Evolutionary conservation across 495 filamentous ascomycete species (phyloP), one percentile per base, ranked within the genome.

Genomic region (Penicillium desertorum): DNA sequence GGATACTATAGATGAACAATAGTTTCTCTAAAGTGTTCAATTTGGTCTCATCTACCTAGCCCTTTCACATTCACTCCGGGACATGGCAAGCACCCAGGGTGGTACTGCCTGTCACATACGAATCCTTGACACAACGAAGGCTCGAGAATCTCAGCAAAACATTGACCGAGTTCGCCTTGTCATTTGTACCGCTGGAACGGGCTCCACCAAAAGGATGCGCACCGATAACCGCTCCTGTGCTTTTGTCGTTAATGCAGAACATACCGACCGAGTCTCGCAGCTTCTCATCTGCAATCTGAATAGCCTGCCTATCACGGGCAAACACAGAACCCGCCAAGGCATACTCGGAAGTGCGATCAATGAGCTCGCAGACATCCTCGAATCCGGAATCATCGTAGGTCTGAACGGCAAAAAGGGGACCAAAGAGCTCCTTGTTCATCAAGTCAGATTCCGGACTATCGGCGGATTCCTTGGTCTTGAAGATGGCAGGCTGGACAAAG

Each of bases 201-300:
- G 41, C 41, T 20, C 41, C 41, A 19, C 41, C 41, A 20, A 44
- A 44, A 1, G 41, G 41, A 44, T 44, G 41, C 11, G 41, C 41
- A 20, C 41, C 16, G 41, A 44, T 44, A 44, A 44, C 41, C 17
- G 41, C 41, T 0, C 41, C 41, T 5, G 41, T 44, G 41, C 41
- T 44, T 44, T 44, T 44, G 7, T 44, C 41, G 41, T 44, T 44
- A 17, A 44, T 44, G 19, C 16, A 44, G 17, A 44, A 44, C 41
- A 44, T 44, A 44, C 41, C 41, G 16, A 44, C 41, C 41, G 22
- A 44, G 41, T 44, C 41, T 44, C 41, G 41, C 41, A 44, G 41
- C 17, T 44, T 44, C 16, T n/a, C 19, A 44, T 44, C 41, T 44
- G 41, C 41, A 20, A 44, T 20, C 9, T 20, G 22, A 9, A 44